Percentiles rank a stretch among this genome's conserved stretches.
These are phyloP conservation scores for Musa balbisiana DNA, from an alignment of 202 grass and related monocot species.

Conservation along the genomic window DNA sequence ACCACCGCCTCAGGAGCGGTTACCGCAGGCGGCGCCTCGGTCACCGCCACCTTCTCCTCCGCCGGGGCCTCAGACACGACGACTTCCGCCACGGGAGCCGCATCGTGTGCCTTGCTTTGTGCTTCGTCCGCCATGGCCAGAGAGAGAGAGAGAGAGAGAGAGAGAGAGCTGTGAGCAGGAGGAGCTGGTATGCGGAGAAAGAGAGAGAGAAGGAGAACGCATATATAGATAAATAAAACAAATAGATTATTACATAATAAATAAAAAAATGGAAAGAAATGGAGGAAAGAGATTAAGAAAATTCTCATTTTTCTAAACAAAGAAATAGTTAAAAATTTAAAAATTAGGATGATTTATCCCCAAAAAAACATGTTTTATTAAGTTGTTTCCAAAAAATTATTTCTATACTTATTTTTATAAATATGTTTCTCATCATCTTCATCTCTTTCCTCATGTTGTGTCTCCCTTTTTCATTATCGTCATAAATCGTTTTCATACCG, in stretches of 20 bases:
- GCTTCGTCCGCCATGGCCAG: constrained; percentile 45
- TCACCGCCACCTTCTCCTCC: constrained; percentile 16
- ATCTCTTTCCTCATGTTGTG: too few relatives aligned
- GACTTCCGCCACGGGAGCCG: constrained; percentile 25
- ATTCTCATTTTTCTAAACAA: too few relatives aligned
- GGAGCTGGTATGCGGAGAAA: neutral
- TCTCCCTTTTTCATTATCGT: too few relatives aligned
- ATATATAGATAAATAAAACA: neutral
- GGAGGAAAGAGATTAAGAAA: neutral
- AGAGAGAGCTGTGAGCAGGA: constrained; percentile 4
- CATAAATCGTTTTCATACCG: too few relatives aligned
- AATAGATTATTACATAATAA: neutral
- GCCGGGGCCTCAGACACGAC: constrained; percentile 21
- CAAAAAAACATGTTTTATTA: too few relatives aligned
- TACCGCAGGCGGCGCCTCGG: neutral
- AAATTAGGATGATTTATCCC: too few relatives aligned
- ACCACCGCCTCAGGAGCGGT: neutral
- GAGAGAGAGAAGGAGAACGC: neutral
- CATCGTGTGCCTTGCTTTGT: constrained; percentile 40
- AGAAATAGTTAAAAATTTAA: too few relatives aligned
- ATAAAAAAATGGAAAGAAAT: neutral
- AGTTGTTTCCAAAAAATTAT: too few relatives aligned
- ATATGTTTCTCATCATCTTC: too few relatives aligned
- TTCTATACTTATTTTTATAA: too few relatives aligned
- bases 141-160: constrained; percentile 11